Base-by-base conservation (phyloP, 495 filamentous ascomycete species). In the Aspergillus egyptiacus region DNA sequence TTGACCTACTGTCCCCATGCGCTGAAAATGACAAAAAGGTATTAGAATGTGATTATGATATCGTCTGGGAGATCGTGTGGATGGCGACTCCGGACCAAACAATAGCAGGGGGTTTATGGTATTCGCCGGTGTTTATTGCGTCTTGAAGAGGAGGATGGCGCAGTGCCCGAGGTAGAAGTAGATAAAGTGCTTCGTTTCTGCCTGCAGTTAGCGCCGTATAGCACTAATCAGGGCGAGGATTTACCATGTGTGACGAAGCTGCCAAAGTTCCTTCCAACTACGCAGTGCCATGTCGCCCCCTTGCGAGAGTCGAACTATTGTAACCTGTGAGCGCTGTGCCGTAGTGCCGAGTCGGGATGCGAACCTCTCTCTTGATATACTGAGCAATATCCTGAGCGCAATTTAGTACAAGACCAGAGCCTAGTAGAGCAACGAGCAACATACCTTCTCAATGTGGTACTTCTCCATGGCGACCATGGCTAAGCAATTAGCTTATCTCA, bases 161-260 rank as follows among this genome's bases (percentile, higher is more conserved):
- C 88, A 96, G 76, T 96, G 93, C 39, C 93, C 93, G 51, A 97
- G 87, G 72, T 97, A 97, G 78, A 99, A 99, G 76, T 99, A 99
- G 65, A 97, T 96, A 75, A 99, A 99, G 70, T 99, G 93, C 71
- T 96, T 96, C 32, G 93, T 96, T 66, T 99, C 91, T 96, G 72
- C 3, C 20, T 23, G 36, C 22, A 14, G 60, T 61, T 50, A 50
- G 51, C 20, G 23, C 17, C 24, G 19, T 14, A 34, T 22, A 20
- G 19, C 14, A 44, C 18, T 11, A 5, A 5, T 17, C 0, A 17
- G 4, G 13, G 6, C 35, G 28, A 17, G 18, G 35, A 53, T 77
- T 50, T 79, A 95, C 91, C 93, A 61, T 99, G 93, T 20, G 93
- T 99, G 34, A 99, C 94, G 57, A 96, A 99, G 72, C 91, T 96